Base-by-base conservation (phyloP, 306 rosid genomes). In the Begonia loranthoides region DNA sequence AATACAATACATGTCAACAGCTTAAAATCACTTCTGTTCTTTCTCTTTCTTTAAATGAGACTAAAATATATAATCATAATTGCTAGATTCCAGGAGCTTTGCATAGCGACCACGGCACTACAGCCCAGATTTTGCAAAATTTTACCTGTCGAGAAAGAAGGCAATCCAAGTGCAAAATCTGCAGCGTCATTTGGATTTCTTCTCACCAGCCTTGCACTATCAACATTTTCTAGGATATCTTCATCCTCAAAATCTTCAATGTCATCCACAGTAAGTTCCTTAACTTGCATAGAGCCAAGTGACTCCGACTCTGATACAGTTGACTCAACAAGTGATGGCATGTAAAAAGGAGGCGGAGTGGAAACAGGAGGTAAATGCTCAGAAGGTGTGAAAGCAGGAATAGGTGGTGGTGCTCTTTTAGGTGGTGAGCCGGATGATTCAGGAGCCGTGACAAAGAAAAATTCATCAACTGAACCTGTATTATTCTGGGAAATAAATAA, bases 171-270 rank as follows among this genome's bases (percentile, higher is more conserved):
- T 28, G 84, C 80, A 66, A 90, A 85, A 78, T 86, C 94, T 56
- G 95, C 68, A 62, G 88, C 95, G 67, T 86, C 86, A 64, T 82
- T 86, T 59, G 79, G 76, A 58, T 70, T 82, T 79, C 95, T 80
- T 66, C 81, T 72, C 41, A 94, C 73, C 56, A 17, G 59, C 72
- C 73, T 71, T 59, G 67, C 55, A 55, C 75, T 70, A 28, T 68
- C 72, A 9, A 76, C 69, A 57, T 70, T 76, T 10, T 78, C 74
- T 45, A 51, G 14, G 50, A 62, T 71, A 15, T 66, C 71, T 1
- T 80, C 92, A 38, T 88, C 94, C 46, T 86, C 99, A 71, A 90
- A 86, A 70, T 90, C 95, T 41, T 86, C 95, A 56, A 90, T 90
- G 66, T 83, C 99, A 78, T 90, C 94, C 59, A 86, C 84, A 9